phyloP scores from a whole-genome alignment of 352 stramenopile species.

The Aphanomyces euteiches region DNA sequence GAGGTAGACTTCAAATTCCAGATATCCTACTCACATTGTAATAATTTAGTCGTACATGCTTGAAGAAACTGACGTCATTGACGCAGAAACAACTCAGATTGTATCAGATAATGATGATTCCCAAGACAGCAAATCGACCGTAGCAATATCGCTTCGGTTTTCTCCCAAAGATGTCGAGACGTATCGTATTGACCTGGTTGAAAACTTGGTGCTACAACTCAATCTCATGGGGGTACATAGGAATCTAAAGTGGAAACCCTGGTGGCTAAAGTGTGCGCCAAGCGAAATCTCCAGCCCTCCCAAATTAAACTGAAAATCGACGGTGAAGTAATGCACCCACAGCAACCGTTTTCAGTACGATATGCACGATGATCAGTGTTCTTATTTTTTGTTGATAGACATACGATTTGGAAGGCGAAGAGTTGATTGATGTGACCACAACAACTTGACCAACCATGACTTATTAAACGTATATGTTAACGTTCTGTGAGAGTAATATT shows the following conservation, averaged over 20 bases:
- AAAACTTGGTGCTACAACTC: background rate
- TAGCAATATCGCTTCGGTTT: slow-evolving; percentile 12
- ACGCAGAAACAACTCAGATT: background rate
- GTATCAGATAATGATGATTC: no score
- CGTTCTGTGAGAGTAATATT: no score
- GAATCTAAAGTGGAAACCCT: slow-evolving; percentile 24
- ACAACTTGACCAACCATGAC: no score
- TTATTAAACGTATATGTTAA: no score
- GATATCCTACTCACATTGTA: no score
- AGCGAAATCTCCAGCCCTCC: slow-evolving; percentile 2
- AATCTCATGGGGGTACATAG: background rate
- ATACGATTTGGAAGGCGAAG: slow-evolving; percentile 30
- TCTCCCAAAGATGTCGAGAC: slow-evolving; percentile 5
- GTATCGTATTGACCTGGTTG: slow-evolving; percentile 8
- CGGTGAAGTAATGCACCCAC: slow-evolving; percentile 23
- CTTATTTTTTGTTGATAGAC: slow-evolving; percentile 11
- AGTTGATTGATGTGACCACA: slow-evolving; percentile 22
- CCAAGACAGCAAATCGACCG: background rate
- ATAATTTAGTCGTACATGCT: slow-evolving; percentile 8
- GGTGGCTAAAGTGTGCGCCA: slow-evolving; percentile 17
- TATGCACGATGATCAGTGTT: background rate
- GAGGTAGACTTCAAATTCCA: background rate
- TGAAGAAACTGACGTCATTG: slow-evolving; percentile 14
- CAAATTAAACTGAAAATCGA: slow-evolving; percentile 22
- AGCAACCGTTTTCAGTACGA: slow-evolving; percentile 22